Conservation (phyloP, 129 eudicot genomes). For the Flaveria bidentis region DNA sequence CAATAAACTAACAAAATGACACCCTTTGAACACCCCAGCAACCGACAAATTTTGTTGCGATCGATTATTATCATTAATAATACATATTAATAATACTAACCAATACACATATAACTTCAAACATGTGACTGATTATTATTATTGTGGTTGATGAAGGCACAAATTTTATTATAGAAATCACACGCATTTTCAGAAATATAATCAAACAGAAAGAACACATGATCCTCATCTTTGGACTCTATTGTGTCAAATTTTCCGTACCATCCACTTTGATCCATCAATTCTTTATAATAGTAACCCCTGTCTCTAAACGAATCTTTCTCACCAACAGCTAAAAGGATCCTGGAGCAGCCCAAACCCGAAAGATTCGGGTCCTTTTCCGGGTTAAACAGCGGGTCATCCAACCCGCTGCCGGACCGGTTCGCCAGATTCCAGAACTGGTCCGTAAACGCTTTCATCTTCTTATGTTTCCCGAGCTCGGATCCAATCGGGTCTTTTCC, state of each 20-base stretch:
- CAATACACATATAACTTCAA: no score
- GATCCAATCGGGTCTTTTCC: conserved; percentile 1
- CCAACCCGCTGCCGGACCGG: not conserved
- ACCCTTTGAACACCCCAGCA: no score
- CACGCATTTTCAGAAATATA: conserved; percentile 8
- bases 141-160: conserved; percentile 12
- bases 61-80: no score
- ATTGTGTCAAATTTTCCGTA: conserved; percentile 34
- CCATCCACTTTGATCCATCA: conserved; percentile 48
- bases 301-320: conserved; percentile 40
- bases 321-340: conserved; percentile 42
- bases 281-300: conserved; percentile 33
- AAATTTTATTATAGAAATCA: not conserved
- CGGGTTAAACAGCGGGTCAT: conserved; percentile 48
- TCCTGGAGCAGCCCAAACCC: conserved; percentile 33
- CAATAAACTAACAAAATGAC: no score
- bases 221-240: conserved; percentile 42
- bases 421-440: conserved; percentile 11
- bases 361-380: conserved; percentile 26
- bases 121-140: not conserved
- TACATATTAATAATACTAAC: no score
- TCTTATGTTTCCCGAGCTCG: not conserved
- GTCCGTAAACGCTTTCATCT: conserved; percentile 10
- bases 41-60: no score
- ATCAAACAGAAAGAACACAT: conserved; percentile 36